phyloP scores from a whole-genome alignment of 306 rosid genomes.

The Hippophae gyantsensis region DNA sequence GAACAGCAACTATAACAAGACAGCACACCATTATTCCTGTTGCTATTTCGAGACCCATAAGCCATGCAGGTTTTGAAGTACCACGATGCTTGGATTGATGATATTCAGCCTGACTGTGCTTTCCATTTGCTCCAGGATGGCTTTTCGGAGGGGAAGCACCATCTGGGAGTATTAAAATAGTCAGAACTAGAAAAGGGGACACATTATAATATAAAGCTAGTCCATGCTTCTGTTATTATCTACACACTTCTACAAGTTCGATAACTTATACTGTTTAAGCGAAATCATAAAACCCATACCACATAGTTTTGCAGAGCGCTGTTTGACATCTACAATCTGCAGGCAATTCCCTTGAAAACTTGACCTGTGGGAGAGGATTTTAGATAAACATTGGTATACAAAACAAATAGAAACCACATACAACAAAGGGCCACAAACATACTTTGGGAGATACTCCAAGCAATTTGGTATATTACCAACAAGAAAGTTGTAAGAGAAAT shows the following conservation, averaged over 20 bases:
- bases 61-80: slow-evolving; percentile 72
- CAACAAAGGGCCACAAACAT: slow-evolving; percentile 16
- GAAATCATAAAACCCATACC: slow-evolving; percentile 38
- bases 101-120: slow-evolving; percentile 25
- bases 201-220: not conserved
- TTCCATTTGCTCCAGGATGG: slow-evolving; percentile 34
- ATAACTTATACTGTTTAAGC: not conserved
- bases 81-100: slow-evolving; percentile 37
- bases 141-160: slow-evolving; percentile 47
- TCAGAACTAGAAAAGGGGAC: not conserved
- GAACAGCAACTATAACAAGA: slow-evolving; percentile 50
- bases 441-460: slow-evolving; percentile 84
- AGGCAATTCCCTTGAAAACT: slow-evolving; percentile 94
- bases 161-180: slow-evolving; percentile 25
- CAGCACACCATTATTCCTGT: slow-evolving; percentile 73
- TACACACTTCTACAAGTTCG: not conserved
- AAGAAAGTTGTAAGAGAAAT: slow-evolving; percentile 80
- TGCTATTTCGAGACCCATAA: slow-evolving; percentile 68
- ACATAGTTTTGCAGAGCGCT: slow-evolving; percentile 59
- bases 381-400: slow-evolving; percentile 17
- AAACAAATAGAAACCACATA: slow-evolving; percentile 11
- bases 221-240: not conserved
- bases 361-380: slow-evolving; percentile 34
- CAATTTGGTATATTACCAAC: slow-evolving; percentile 83
- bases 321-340: slow-evolving; percentile 42